These are phyloP conservation scores for Trichosporon sp. DNA, from an alignment of 1,284 basidiomycete species.

Conservation along the genomic window DNA sequence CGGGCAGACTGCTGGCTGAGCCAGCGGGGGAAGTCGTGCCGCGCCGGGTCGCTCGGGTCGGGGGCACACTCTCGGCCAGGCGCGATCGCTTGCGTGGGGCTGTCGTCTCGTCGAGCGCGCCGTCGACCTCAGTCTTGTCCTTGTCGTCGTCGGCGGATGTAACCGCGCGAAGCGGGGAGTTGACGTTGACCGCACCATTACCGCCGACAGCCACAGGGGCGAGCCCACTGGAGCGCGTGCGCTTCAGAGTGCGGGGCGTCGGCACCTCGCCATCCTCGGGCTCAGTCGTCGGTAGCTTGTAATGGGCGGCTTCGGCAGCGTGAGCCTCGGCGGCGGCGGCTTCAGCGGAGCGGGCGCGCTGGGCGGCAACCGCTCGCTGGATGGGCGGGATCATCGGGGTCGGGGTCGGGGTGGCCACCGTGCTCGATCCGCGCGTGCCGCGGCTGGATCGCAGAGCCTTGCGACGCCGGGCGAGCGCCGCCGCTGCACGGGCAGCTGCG, in stretches of 20 bases:
- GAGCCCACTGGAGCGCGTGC: constrained; percentile 29
- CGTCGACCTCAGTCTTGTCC: background rate
- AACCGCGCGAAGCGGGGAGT: constrained; percentile 30
- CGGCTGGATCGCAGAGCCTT: constrained; percentile 18
- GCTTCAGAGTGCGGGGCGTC: constrained; percentile 23
- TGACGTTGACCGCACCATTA: constrained; percentile 16
- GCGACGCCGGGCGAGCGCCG: constrained; percentile 22
- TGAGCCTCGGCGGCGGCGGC: constrained; percentile 12
- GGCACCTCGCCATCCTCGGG: background rate
- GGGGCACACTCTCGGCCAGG: constrained; percentile 10
- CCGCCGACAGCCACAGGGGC: constrained; percentile 15
- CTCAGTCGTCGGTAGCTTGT: constrained; percentile 2
- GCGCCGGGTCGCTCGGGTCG: constrained; percentile 5
- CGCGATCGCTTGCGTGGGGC: constrained; percentile 14
- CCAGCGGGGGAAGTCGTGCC: constrained; percentile 15
- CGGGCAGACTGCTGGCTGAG: constrained; percentile 7
- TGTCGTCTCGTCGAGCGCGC: background rate
- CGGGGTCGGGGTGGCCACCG: constrained; percentile 9
- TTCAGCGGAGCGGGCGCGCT: constrained; percentile 20
- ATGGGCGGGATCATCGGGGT: constrained; percentile 21
- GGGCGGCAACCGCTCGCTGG: constrained; percentile 20
- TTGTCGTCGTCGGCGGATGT: constrained; percentile 20
- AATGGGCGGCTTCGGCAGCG: constrained; percentile 6
- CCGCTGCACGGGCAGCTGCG: constrained; percentile 28
- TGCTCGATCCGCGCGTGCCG: constrained; percentile 12